phyloP scores from a whole-genome alignment of 441 rosid genomes.

The Jatropha multifida region DNA sequence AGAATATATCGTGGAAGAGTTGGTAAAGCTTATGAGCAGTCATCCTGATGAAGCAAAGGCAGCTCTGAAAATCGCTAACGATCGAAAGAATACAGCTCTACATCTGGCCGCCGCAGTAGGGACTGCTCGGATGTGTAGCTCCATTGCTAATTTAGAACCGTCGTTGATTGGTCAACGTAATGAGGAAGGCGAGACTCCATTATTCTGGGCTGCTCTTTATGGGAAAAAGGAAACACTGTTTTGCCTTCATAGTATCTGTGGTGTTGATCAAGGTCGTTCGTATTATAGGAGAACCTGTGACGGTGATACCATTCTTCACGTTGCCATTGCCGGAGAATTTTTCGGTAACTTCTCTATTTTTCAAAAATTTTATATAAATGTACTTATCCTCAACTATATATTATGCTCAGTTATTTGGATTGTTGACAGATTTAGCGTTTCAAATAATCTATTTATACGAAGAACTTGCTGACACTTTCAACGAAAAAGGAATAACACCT shows the following conservation, averaged over 20 bases:
- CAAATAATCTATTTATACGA: constrained; percentile 7
- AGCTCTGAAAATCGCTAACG: constrained; percentile 16
- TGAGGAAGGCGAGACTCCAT: constrained; percentile 27
- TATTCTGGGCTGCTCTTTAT: constrained; percentile 31
- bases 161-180: constrained; percentile 24
- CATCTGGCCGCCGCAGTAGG: constrained; percentile 39
- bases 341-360: background rate
- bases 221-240: constrained; percentile 37
- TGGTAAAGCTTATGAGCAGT: background rate
- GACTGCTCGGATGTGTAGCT: constrained; percentile 28
- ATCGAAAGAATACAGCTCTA: constrained; percentile 33
- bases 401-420: background rate
- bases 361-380: background rate
- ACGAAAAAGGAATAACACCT: constrained; percentile 11
- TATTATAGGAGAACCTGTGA: constrained; percentile 17
- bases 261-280: background rate
- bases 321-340: constrained; percentile 35
- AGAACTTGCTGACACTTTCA: constrained; percentile 9
- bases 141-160: background rate
- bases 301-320: constrained; percentile 46
- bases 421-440: constrained; percentile 23
- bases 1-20: constrained; percentile 6
- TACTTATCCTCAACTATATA: background rate
- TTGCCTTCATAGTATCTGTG: constrained; percentile 20
- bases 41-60: background rate